Conservation (phyloP, 768 basidiomycete genomes). For the Termitomyces titanicus region DNA sequence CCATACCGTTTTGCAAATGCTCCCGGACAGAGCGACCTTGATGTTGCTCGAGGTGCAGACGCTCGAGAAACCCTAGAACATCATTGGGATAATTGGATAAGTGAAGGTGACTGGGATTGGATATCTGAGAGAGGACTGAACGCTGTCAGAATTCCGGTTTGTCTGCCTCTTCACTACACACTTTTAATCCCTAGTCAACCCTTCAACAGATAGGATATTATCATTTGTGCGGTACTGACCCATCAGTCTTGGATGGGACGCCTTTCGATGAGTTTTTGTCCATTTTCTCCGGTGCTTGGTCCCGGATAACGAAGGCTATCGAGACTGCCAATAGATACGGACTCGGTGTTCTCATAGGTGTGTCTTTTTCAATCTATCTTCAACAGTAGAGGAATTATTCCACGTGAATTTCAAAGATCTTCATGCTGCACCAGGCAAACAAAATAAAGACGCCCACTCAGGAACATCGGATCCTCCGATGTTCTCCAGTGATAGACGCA, state of each 20-base stretch:
- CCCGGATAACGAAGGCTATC: slow-evolving; percentile 55
- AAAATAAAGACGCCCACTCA: slow-evolving; percentile 65
- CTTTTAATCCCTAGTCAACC: not conserved
- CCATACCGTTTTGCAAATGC: slow-evolving; percentile 52
- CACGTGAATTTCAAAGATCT: slow-evolving; percentile 41
- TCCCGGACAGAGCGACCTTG: slow-evolving; percentile 65
- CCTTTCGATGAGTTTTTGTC: slow-evolving; percentile 52
- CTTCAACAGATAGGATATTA: slow-evolving; percentile 64
- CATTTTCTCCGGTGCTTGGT: slow-evolving; percentile 67
- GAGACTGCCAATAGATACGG: slow-evolving; percentile 49
- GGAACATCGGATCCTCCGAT: slow-evolving; percentile 52
- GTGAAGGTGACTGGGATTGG: slow-evolving; percentile 61
- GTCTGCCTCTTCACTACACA: slow-evolving; percentile 24
- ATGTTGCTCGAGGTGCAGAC: slow-evolving; percentile 60
- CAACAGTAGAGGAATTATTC: not conserved
- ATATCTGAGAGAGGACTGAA: slow-evolving; percentile 56
- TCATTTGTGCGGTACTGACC: slow-evolving; percentile 59
- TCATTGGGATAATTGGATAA: slow-evolving; percentile 77
- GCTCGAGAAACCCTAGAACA: slow-evolving; percentile 45
- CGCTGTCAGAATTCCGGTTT: slow-evolving; percentile 53
- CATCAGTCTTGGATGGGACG: slow-evolving; percentile 56
- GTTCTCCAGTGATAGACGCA: slow-evolving; percentile 44
- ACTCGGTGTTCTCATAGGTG: slow-evolving; percentile 75
- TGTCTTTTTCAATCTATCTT: slow-evolving; percentile 8
- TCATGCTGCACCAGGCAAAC: slow-evolving; percentile 73